phyloP scores from a whole-genome alignment of 2,329 filamentous ascomycete genomes.

The Fragosphaeria purpurea region DNA sequence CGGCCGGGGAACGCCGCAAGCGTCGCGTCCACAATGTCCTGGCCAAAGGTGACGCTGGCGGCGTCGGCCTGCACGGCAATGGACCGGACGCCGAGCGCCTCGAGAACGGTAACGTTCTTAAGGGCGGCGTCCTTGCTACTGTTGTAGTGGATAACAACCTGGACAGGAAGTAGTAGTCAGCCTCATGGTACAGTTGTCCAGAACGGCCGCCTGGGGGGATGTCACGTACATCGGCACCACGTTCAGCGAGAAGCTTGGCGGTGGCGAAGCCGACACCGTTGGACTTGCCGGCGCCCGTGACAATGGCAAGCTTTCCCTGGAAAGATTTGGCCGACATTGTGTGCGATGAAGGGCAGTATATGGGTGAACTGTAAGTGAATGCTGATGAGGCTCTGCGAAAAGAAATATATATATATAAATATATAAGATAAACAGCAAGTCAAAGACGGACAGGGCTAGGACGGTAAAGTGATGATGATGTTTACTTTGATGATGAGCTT shows the following conservation, averaged over 20 bases:
- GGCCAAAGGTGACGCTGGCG: constrained; percentile 7
- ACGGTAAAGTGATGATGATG: too few species aligned
- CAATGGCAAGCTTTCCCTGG: constrained; percentile 13
- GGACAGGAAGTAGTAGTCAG: not conserved
- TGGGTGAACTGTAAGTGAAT: too few species aligned
- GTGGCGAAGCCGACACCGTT: constrained; percentile 14
- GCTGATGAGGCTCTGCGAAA: too few species aligned
- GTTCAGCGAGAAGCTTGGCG: constrained; percentile 8
- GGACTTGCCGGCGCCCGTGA: constrained; percentile 13
- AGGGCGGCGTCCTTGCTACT: constrained; percentile 8
- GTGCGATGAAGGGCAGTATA: not conserved
- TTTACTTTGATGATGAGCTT: too few species aligned
- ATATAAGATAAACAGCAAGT: too few species aligned
- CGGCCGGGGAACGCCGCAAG: constrained; percentile 9
- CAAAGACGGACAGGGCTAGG: too few species aligned
- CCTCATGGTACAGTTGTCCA: not conserved
- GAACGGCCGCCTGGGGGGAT: not conserved
- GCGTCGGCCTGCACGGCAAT: constrained; percentile 12
- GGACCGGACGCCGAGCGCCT: constrained; percentile 7
- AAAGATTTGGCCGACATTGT: constrained; percentile 7
- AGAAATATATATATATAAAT: too few species aligned
- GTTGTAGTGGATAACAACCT: constrained; percentile 14
- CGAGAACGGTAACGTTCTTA: constrained; percentile 3
- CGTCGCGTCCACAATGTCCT: constrained; percentile 9
- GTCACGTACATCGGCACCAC: constrained; percentile 10